Percentiles rank a stretch among this genome's conserved stretches.
Conservation (phyloP, 495 filamentous ascomycete species). For the Talaromyces proteolyticus region DNA sequence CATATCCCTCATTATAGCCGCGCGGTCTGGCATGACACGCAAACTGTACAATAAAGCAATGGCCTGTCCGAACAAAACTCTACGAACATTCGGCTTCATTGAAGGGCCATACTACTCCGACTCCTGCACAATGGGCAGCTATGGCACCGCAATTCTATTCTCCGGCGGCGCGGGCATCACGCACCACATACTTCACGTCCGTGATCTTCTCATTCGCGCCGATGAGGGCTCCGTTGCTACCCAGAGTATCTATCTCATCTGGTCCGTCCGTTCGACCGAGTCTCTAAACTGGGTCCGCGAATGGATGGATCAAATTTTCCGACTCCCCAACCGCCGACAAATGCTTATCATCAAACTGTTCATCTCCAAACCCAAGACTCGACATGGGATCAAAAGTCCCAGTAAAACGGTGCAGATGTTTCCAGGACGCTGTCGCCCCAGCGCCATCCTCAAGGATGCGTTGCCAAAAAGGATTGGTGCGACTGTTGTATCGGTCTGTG, state of each 20-base stretch:
- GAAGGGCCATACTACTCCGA: slow-evolving; percentile 72
- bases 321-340: slow-evolving; percentile 66
- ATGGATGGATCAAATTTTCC: slow-evolving; percentile 81
- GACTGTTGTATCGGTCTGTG: slow-evolving; percentile 71
- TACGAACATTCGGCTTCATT: slow-evolving; percentile 51
- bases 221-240: slow-evolving; percentile 57
- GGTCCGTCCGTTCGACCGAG: slow-evolving; percentile 71
- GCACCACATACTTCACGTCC: slow-evolving; percentile 65
- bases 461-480: slow-evolving; percentile 63
- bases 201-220: slow-evolving; percentile 57
- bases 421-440: slow-evolving; percentile 45
- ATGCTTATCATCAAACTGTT: slow-evolving; percentile 70
- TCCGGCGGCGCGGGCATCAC: slow-evolving; percentile 74
- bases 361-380: slow-evolving; percentile 65
- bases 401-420: slow-evolving; percentile 74
- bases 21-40: slow-evolving; percentile 65
- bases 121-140: slow-evolving; percentile 55
- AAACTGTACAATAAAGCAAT: slow-evolving; percentile 52
- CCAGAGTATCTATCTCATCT: slow-evolving; percentile 64
- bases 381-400: slow-evolving; percentile 63
- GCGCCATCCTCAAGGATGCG: slow-evolving; percentile 56
- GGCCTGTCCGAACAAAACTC: slow-evolving; percentile 39
- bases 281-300: slow-evolving; percentile 79
- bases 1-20: slow-evolving; percentile 63
- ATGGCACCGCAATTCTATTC: slow-evolving; percentile 73